These are phyloP conservation scores for Cephalotrichum gorgonifer DNA, from an alignment of 2,329 filamentous ascomycete species.

Conservation along the genomic window DNA sequence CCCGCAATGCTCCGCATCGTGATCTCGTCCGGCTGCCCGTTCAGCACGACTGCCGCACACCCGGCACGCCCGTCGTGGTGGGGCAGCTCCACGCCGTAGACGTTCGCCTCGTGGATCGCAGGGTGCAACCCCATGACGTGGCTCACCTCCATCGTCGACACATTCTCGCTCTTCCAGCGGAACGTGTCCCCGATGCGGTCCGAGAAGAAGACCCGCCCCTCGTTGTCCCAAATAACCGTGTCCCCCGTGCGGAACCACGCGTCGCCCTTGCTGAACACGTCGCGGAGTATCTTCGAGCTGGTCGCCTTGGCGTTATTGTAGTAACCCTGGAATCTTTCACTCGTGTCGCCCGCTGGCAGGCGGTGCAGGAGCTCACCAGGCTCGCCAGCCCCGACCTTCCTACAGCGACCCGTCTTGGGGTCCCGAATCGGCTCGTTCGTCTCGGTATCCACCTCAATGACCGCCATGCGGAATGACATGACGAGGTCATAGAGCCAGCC, in stretches of 20 bases:
- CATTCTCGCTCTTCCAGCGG: constrained; percentile 64
- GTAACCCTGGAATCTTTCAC: constrained; percentile 68
- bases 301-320: constrained; percentile 64
- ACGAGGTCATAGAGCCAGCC: constrained; percentile 51
- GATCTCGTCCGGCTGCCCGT: constrained; percentile 28
- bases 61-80: constrained; percentile 60
- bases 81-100: constrained; percentile 58
- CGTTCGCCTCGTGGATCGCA: constrained; percentile 54
- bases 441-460: constrained; percentile 63
- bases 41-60: constrained; percentile 50
- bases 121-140: constrained; percentile 50
- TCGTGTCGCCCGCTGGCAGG: constrained; percentile 54
- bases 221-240: constrained; percentile 56
- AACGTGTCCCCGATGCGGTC: constrained; percentile 74
- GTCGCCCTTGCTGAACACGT: constrained; percentile 67
- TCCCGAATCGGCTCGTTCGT: constrained; percentile 60
- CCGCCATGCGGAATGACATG: constrained; percentile 35
- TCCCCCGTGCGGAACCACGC: constrained; percentile 82
- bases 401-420: constrained; percentile 59
- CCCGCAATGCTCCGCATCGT: constrained; percentile 48
- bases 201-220: constrained; percentile 69
- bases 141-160: constrained; percentile 56
- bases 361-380: constrained; percentile 66
- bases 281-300: constrained; percentile 60
- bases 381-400: constrained; percentile 43